Base-by-base conservation (phyloP, 1,284 basidiomycete species). In the Boletellus deceptivus region DNA sequence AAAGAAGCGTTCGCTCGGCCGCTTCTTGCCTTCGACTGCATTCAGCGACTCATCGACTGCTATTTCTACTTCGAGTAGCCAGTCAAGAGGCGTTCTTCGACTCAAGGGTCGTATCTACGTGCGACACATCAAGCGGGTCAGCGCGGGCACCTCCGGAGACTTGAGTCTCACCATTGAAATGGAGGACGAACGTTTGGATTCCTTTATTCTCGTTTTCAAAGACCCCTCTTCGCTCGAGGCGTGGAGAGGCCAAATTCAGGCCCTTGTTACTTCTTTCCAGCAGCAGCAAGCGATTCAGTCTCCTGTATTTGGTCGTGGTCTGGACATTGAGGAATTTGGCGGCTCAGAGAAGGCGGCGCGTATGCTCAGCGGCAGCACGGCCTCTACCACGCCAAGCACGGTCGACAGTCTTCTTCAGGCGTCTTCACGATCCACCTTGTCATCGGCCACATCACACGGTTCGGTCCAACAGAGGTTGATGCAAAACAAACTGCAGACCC, bases 41-140 rank as follows among this genome's bases (percentile, higher is more conserved):
- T 68, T 67, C 51, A 78, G 76, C 39, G 77, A 81, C 52, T 62
- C 75, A 14, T 75, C 77, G 36, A 72, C 74, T 14, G 64, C 71
- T n/a, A 64, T 64, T 25, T 75, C 76, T 16, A 61, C 65, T 24
- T 69, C 72, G 2, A 69, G 66, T 47, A 61, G 53, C 47, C 76
- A 78, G 50, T 78, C 80, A 34, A 89, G 86, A 63, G 89, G 91
- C 16, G 85, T 91, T 6, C 78, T 99, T 41, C 84, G 93, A 27
- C 80, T 98, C 43, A 97, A 96, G 63, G 96, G 96, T 0, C 79
- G 95, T 36, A 97, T 99, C 60, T 98, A 94, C 70, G 86, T 98
- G 43, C 81, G 89, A 31, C 94, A 98, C 69, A 95, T 98, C 70
- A 86, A 87, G 59, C 83, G 87, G 46, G 88, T 98, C 41, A 83